Evolutionary conservation across 208 protist genomes (phyloP).

Genomic region (Acanthamoeba culbertsoni): DNA sequence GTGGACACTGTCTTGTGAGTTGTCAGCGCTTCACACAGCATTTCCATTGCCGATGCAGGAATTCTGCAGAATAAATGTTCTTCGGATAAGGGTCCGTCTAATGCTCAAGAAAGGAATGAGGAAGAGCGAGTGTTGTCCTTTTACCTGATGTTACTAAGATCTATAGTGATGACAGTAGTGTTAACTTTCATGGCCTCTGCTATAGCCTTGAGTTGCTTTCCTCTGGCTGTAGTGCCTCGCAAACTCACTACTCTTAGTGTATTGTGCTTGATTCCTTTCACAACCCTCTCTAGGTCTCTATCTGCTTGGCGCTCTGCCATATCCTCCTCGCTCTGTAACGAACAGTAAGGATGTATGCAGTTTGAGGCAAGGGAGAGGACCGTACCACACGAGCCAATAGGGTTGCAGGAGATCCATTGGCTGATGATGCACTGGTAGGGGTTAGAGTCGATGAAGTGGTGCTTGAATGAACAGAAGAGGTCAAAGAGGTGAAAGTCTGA

Average conservation of each 20-base stretch:
- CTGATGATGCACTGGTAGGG: not conserved
- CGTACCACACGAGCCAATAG: not conserved
- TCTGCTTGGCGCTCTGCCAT: not conserved
- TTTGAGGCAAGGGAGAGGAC: not conserved
- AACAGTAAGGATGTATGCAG: not conserved
- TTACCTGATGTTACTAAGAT: not conserved
- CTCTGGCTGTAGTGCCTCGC: not conserved
- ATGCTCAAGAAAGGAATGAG: not conserved
- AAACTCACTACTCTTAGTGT: not conserved
- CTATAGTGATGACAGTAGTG: constrained; percentile 17
- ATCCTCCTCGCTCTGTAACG: not conserved
- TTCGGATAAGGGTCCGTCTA: not conserved
- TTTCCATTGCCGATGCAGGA: not conserved
- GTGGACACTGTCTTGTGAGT: not conserved
- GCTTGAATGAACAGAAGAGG: not conserved
- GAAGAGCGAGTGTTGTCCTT: not conserved
- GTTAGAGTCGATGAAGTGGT: not conserved
- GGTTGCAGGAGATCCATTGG: not conserved
- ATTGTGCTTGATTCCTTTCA: constrained; percentile 49
- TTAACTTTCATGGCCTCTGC: constrained; percentile 3
- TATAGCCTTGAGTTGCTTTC: constrained; percentile 18
- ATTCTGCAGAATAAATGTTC: not conserved
- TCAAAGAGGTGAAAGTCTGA: not conserved
- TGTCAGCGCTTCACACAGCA: not conserved
- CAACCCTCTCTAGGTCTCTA: not conserved